Base-by-base conservation (phyloP, 208 protist species). In the Herpetomonas tarakana region DNA sequence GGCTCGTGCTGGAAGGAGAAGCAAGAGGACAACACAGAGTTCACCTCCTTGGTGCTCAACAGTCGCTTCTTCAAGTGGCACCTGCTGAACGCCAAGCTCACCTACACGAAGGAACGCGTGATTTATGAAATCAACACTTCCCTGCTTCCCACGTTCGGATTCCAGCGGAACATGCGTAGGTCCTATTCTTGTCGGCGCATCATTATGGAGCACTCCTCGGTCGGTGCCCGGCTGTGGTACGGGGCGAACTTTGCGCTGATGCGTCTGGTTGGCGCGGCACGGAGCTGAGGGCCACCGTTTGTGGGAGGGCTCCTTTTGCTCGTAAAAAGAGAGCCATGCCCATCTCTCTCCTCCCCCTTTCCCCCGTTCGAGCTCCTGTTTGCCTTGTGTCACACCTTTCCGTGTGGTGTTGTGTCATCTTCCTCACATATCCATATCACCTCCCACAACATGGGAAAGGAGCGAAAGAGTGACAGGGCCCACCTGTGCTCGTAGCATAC, bases 1-100 rank as follows among this genome's bases (percentile, higher is more conserved):
- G 77, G 76, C 16, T 80, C 77, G 2, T 77, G 80, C 62, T 87
- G 73, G 76, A 64, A 53, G 18, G 59, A 76, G 26, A 50, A 39
- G 18, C 29, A 30, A 14, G 61, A 53, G 30, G 63, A 62, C 12
- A 62, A 63, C n/a, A 62, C 30, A 18, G 52, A 67, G 26, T 46
- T 76, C 44, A 84, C 79, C 38, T 58, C 71, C 3, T 55, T 94
- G 24, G 74, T 86, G 3, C 21, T 94, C 6, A 84, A 80, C 62
- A 81, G 58, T 44, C 78, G 87, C 38, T 88, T 91, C 47, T 75
- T 83, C 35, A 56, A 24, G 49, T 94, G 87, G 83, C 38, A 68
- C 41, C 19, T 84, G 11, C 66, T 89, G 25, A 58, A 78, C 31
- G 46, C 69, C 11, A 21, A 50, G 16, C 55, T 44, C 19, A 38